Evolutionary conservation across 148 eudicot genomes (phyloP), one percentile per base, ranked within the genome.

Genomic region (Hydrangea macrophylla): DNA sequence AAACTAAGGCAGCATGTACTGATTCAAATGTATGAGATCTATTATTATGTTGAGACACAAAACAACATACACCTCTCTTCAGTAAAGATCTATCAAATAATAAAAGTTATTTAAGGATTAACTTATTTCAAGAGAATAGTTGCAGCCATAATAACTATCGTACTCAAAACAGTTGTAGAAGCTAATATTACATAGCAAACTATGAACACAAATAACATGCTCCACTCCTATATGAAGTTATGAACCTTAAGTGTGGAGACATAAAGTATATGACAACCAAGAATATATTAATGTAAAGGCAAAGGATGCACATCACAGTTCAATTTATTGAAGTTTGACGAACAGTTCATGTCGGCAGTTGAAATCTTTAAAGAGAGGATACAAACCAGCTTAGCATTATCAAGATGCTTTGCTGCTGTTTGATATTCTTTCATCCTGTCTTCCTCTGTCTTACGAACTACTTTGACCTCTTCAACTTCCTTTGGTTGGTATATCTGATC

Each of bases 401-500:
- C 88, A 7, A 89, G 77, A 39, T 86, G 83, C 65, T 78, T 86
- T 70, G 87, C 90, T 35, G 92, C 96, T 37, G 73, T 79, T 68
- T 77, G 78, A 73, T 85, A 87, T 63, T 86, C 92, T 66, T 77
- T 86, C 72, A 76, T 69, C 81, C 24, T 53, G 69, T 76, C 96
- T 80, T 75, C 84, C 65, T 79, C 81, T 24, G 82, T 76, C 80
- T 80, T 92, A 68, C 73, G 74, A 69, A 67, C 86, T 31, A 82
- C 90, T 85, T 90, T 87, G 67, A 88, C 90, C 81, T 82, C 84
- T 85, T 87, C 97, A 56, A 60, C 87, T 71, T 88, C 98, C 80
- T 76, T 64, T 20, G 85, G 82, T 75, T 87, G 81, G 76, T 92
- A 87, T 37, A 92, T 87, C 97, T 92, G 81, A 58, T 13, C 28